Evolutionary conservation across 2,329 filamentous ascomycete species (phyloP).

Genomic region (Xylaria sp.): DNA sequence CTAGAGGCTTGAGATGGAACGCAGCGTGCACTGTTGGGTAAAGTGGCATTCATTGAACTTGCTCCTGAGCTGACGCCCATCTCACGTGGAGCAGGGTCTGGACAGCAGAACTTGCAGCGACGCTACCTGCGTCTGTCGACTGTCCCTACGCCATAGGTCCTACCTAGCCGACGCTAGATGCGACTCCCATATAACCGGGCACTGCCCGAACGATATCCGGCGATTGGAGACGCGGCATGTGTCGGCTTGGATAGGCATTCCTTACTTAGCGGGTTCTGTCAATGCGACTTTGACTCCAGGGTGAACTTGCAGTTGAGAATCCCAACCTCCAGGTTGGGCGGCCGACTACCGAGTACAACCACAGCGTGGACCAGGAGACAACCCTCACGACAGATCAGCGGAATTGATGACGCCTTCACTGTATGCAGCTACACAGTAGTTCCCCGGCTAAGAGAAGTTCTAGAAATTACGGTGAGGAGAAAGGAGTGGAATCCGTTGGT

Average conservation of each 20-base stretch:
- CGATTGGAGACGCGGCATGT: background rate
- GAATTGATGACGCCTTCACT: background rate
- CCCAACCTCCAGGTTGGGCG: background rate
- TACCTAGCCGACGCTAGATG: background rate
- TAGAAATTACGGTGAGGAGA: background rate
- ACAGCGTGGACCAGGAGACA: background rate
- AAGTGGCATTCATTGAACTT: background rate
- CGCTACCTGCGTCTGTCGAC: background rate
- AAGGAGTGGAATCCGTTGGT: background rate
- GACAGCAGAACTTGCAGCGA: background rate
- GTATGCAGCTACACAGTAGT: background rate
- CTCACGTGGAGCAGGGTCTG: conserved; percentile 2
- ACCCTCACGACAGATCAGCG: background rate
- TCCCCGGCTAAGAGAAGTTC: background rate
- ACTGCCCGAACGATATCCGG: background rate
- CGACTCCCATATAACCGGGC: background rate
- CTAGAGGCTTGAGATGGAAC: background rate
- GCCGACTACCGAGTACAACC: background rate
- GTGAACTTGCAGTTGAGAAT: background rate
- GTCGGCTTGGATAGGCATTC: background rate
- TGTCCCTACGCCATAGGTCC: background rate
- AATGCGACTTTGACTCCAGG: background rate
- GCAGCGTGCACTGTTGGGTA: background rate
- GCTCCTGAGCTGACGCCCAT: background rate
- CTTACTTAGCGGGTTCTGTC: background rate